A percentile compares a stretch with the other conserved stretches of the same genome.
These are phyloP conservation scores for Solanum chacoense DNA, from an alignment of 305 asterid genomes.

Conservation along the genomic window DNA sequence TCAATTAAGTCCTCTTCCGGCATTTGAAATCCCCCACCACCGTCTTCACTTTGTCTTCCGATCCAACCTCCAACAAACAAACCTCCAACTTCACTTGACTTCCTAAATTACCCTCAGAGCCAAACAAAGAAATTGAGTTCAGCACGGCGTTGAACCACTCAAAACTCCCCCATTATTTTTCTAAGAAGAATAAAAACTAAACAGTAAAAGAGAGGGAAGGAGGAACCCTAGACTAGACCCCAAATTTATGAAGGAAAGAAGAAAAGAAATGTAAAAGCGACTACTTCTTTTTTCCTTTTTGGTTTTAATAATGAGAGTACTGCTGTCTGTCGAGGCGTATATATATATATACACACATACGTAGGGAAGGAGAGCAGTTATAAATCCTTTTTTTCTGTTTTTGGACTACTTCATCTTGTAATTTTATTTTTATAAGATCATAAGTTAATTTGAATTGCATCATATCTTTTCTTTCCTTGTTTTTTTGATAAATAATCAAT, in stretches of 20 bases:
- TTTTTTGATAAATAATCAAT: background rate
- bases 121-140: background rate
- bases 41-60: slow-evolving; percentile 5
- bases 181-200: background rate
- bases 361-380: background rate
- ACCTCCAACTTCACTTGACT: slow-evolving; percentile 8
- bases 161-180: background rate
- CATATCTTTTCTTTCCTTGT: background rate
- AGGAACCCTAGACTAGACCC: slow-evolving; percentile 1
- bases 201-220: background rate
- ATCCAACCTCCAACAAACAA: background rate
- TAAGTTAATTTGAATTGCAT: background rate
- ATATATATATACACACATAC: background rate
- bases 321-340: background rate
- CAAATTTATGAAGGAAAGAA: background rate
- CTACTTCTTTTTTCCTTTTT: background rate
- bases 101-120: background rate
- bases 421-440: background rate
- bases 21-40: slow-evolving; percentile 31
- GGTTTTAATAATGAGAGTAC: background rate
- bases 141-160: background rate
- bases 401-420: background rate
- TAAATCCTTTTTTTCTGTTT: background rate
- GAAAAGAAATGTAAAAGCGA: background rate
- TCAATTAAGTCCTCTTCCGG: slow-evolving; percentile 88